These are phyloP conservation scores for Nakazawaea ishiwadae DNA, from an alignment of 805 yeast genomes.

Conservation along the genomic window DNA sequence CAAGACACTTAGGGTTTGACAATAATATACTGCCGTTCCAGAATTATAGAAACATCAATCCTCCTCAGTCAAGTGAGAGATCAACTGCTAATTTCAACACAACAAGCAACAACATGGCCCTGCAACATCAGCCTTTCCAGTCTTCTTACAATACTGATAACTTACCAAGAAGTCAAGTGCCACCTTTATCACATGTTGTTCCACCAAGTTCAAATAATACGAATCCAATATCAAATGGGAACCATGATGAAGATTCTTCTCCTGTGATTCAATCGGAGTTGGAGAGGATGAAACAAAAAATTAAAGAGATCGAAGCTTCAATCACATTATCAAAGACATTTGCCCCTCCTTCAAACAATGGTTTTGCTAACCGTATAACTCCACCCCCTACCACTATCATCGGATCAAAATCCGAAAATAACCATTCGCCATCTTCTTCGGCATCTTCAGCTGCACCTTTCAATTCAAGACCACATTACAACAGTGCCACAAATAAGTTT, in stretches of 20 bases:
- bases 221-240: too few relatives aligned
- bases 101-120: too few relatives aligned
- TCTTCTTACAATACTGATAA: neutral
- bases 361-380: too few relatives aligned
- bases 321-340: slow-evolving; percentile 29
- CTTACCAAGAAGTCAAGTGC: neutral
- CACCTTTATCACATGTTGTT: neutral
- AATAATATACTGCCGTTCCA: neutral
- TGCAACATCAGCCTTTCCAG: neutral
- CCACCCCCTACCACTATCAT: too few relatives aligned
- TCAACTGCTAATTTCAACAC: neutral
- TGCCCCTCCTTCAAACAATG: slow-evolving; percentile 9
- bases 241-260: neutral
- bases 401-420: too few relatives aligned
- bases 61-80: slow-evolving; percentile 8
- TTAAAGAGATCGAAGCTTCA: slow-evolving; percentile 42
- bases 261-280: slow-evolving; percentile 18
- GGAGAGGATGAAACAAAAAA: slow-evolving; percentile 35
- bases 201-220: too few relatives aligned
- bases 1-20: neutral
- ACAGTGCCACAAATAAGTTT: neutral
- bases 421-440: neutral
- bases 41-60: slow-evolving; percentile 1
- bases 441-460: neutral
- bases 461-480: neutral